Conservation (phyloP, 345 rosid genomes). For the Geranium rotundifolium region DNA sequence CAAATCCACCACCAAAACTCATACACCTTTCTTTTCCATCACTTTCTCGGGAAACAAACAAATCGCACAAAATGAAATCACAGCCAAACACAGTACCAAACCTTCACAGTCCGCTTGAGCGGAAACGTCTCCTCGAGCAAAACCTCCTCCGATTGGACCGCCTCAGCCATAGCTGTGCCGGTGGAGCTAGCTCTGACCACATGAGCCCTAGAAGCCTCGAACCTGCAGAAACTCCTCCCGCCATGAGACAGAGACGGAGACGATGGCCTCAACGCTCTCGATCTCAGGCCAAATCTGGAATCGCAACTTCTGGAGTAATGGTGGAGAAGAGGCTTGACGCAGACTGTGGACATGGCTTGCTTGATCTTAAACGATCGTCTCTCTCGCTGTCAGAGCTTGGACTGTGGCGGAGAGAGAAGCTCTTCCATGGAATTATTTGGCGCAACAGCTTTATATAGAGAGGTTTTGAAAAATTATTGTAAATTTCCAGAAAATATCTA, state of each 20-base stretch:
- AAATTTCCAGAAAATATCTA: too few relatives aligned
- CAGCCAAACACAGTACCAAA: slow-evolving; percentile 3
- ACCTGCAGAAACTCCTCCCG: slow-evolving; percentile 14
- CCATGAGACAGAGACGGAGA: slow-evolving; percentile 15
- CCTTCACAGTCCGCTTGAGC: slow-evolving; percentile 50
- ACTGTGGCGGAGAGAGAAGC: too few relatives aligned
- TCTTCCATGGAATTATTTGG: too few relatives aligned
- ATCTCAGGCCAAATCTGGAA: too few relatives aligned
- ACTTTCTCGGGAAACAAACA: background rate
- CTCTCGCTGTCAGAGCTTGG: too few relatives aligned
- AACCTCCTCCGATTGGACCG: slow-evolving; percentile 29
- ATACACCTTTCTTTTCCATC: background rate
- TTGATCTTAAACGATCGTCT: too few relatives aligned
- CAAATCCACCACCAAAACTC: background rate
- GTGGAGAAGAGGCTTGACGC: slow-evolving; percentile 31
- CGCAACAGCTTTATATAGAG: too few relatives aligned
- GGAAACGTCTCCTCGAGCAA: slow-evolving; percentile 47
- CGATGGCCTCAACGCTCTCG: too few relatives aligned
- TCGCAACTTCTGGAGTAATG: slow-evolving; percentile 4
- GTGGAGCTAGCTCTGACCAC: slow-evolving; percentile 34
- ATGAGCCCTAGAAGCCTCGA: slow-evolving; percentile 10
- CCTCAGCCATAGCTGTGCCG: slow-evolving; percentile 33
- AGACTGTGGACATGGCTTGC: slow-evolving; percentile 34
- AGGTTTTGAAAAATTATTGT: too few relatives aligned
- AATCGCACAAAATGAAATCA: background rate